Percentiles rank a stretch among this genome's conserved stretches.
These are phyloP conservation scores for Trapa bicornis DNA, from an alignment of 345 rosid genomes.

Conservation along the genomic window DNA sequence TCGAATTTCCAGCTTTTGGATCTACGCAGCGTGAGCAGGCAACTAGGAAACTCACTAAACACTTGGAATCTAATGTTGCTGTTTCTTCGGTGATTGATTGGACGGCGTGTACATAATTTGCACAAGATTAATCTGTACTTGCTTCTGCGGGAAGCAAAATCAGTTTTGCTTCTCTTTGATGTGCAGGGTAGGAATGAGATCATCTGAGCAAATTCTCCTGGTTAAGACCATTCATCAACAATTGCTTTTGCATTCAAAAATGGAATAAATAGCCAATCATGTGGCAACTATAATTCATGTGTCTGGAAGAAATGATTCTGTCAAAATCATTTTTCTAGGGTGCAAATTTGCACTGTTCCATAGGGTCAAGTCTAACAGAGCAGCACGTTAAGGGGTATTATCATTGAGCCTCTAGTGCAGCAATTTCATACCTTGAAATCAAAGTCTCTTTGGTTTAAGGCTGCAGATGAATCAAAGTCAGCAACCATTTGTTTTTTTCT, in stretches of 20 bases:
- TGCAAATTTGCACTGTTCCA: neutral
- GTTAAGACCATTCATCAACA: neutral
- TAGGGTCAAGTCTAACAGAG: neutral
- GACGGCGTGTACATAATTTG: too few relatives aligned
- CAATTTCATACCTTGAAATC: conserved; percentile 47
- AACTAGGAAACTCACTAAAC: neutral
- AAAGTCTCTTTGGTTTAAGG: conserved; percentile 38
- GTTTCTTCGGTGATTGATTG: too few relatives aligned
- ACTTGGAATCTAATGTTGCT: too few relatives aligned
- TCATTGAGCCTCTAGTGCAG: conserved; percentile 38
- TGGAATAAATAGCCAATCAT: too few relatives aligned
- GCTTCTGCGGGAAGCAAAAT: too few relatives aligned
- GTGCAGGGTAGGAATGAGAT: too few relatives aligned
- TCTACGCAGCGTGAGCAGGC: neutral
- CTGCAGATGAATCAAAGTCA: conserved; percentile 24
- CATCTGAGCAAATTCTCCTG: too few relatives aligned
- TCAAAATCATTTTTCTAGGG: too few relatives aligned
- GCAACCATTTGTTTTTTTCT: conserved; percentile 20
- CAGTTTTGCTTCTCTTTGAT: too few relatives aligned
- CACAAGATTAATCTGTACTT: too few relatives aligned
- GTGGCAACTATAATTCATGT: too few relatives aligned
- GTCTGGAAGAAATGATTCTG: too few relatives aligned
- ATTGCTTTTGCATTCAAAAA: neutral
- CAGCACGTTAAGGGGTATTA: neutral
- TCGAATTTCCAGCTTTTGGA: neutral